Base-by-base conservation (phyloP, 768 basidiomycete species). In the Kwoniella sp. region DNA sequence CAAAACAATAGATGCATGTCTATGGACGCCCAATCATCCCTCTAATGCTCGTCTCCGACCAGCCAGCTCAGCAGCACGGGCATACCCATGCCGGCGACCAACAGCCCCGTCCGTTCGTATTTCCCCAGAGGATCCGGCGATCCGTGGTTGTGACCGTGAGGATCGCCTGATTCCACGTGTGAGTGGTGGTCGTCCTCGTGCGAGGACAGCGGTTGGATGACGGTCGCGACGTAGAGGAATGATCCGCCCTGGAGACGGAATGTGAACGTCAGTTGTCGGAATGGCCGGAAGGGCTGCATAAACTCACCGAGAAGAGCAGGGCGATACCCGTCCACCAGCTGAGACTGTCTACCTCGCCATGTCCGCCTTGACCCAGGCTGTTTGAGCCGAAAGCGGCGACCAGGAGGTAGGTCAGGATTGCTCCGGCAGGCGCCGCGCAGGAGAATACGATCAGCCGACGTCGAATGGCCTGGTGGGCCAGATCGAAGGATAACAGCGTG, bases 151-250 rank as follows among this genome's bases (percentile, higher is more conserved):
- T 59, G 76, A 32, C 67, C 74, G 25, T 47, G 71, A 19, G 57
- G 46, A 51, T 85, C 43, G 12, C 37, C 36, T n/a, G 46, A 67
- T 46, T 70, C 62, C 23, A 65, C 65, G 43, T 69, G 67, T 9
- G 63, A 53, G 43, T 63, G 62, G 23, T 59, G 43, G 22, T 63
- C 49, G 7, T 60, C 38, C 11, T 60, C 49, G 3, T 65, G 38
- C 5, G 66, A 45, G 1, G 73, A 83, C 27, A 85, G 80, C 2
- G 86, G 82, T 65, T 89, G 88, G n/a, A 90, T 78, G 33, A 89
- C 85, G 1, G 90, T 90, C 0, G 91, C 89, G 8, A 96, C 92
- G 67, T 93, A 95, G 32, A 96, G 78, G 76, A 95, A 95, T 3
- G 89, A 90, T 8, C 91, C 91, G 38, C 88, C 91, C 88, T 91